Percentiles rank a stretch among this genome's conserved stretches.
Evolutionary conservation across 208 protist genomes (phyloP).

Genomic region (Entamoeba invadens): DNA sequence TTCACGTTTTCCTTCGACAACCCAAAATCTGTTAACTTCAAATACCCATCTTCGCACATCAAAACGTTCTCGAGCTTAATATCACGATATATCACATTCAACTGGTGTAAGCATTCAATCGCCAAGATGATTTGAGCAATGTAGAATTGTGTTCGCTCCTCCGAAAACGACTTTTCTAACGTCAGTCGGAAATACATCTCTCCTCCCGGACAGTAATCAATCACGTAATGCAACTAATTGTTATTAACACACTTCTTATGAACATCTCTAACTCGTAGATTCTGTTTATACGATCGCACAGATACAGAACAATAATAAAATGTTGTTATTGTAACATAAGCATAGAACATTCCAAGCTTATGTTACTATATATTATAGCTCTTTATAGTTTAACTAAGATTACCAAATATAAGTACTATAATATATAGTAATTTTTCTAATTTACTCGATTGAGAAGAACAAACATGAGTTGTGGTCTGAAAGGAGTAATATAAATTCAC

Average conservation of each 20-base stretch:
- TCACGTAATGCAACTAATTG: constrained; percentile 42
- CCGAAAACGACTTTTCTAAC: constrained; percentile 2
- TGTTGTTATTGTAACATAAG: too few relatives aligned
- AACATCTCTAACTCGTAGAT: too few relatives aligned
- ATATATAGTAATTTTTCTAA: too few relatives aligned
- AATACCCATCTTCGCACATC: constrained; percentile 16
- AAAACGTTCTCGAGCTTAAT: constrained; percentile 29
- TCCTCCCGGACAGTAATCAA: constrained; percentile 50
- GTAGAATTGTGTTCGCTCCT: constrained; percentile 32
- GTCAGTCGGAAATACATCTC: constrained; percentile 46
- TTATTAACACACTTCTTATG: not conserved
- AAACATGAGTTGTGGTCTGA: constrained; percentile 36
- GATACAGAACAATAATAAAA: too few relatives aligned
- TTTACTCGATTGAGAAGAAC: not conserved
- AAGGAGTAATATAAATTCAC: constrained; percentile 49
- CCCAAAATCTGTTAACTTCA: constrained; percentile 30
- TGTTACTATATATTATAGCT: too few relatives aligned
- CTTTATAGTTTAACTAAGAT: too few relatives aligned
- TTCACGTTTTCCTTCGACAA: not conserved
- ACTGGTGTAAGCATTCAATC: constrained; percentile 43
- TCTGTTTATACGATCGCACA: too few relatives aligned
- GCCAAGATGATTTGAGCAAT: constrained; percentile 44
- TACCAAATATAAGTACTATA: too few relatives aligned
- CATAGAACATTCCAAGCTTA: too few relatives aligned
- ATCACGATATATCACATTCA: constrained; percentile 23